phyloP scores from a whole-genome alignment of 805 yeast species.

The Yarrowia sp. region DNA sequence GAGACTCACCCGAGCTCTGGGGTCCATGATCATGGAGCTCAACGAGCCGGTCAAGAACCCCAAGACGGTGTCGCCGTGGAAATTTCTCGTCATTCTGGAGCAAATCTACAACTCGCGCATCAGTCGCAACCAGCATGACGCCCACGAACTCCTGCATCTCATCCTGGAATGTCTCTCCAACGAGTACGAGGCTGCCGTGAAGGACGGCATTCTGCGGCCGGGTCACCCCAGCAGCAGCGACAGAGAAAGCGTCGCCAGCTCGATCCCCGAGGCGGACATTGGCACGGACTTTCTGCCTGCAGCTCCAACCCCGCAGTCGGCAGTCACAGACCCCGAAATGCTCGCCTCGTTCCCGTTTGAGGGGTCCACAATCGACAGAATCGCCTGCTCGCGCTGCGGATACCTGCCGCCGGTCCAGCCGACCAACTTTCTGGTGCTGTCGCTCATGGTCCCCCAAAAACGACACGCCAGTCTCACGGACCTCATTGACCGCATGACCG shows the following conservation, averaged over 20 bases:
- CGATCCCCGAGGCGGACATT: slow-evolving; percentile 26
- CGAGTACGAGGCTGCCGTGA: slow-evolving; percentile 56
- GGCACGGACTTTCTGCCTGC: slow-evolving; percentile 27
- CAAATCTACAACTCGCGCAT: slow-evolving; percentile 73
- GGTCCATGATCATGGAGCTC: slow-evolving; percentile 51
- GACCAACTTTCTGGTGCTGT: slow-evolving; percentile 63
- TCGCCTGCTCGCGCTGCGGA: slow-evolving; percentile 74
- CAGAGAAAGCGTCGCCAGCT: slow-evolving; percentile 3
- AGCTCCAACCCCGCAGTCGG: slow-evolving; percentile 35
- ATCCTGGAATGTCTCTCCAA: slow-evolving; percentile 77
- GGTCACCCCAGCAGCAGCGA: neutral
- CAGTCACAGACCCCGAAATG: slow-evolving; percentile 21
- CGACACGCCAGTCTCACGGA: slow-evolving; percentile 57
- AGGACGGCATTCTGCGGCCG: slow-evolving; percentile 13
- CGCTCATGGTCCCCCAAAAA: slow-evolving; percentile 74
- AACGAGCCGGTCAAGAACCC: slow-evolving; percentile 66
- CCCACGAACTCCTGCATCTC: slow-evolving; percentile 87
- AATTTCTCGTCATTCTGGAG: slow-evolving; percentile 76
- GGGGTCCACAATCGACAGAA: slow-evolving; percentile 69
- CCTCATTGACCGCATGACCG: slow-evolving; percentile 62
- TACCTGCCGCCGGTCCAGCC: slow-evolving; percentile 63
- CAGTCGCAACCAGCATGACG: slow-evolving; percentile 88
- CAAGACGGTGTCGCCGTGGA: slow-evolving; percentile 75
- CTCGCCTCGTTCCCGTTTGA: slow-evolving; percentile 60
- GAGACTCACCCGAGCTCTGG: slow-evolving; percentile 44